Percentiles rank a stretch among this genome's conserved stretches.
Conservation (phyloP, 306 rosid genomes). For the Dalbergia cochinchinensis region DNA sequence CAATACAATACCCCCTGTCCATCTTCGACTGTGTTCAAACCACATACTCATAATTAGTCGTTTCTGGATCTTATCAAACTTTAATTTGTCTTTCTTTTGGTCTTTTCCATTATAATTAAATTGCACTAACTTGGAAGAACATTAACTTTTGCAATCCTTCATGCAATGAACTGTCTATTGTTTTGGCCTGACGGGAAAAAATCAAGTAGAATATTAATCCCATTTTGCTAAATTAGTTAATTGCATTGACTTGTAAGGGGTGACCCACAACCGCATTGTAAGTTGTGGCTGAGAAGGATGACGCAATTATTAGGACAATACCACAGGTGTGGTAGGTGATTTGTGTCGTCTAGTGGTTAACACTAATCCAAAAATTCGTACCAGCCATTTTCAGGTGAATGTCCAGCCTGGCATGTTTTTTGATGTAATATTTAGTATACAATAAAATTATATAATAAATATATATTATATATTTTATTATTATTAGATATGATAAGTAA, state of each 20-base stretch:
- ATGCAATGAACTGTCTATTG: too few species aligned
- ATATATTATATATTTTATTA: too few species aligned
- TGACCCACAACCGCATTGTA: not conserved
- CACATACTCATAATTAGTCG: too few species aligned
- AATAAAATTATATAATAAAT: too few species aligned
- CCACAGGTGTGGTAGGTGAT: not conserved
- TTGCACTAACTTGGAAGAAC: not conserved
- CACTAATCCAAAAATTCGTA: not conserved
- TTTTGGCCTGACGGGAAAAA: too few species aligned
- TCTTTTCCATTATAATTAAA: not conserved
- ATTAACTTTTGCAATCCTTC: not conserved
- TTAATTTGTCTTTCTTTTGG: not conserved
- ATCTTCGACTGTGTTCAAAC: too few species aligned
- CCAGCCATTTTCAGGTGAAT: not conserved
- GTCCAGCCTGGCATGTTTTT: not conserved
- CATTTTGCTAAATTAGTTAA: too few species aligned
- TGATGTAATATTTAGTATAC: too few species aligned
- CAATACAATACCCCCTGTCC: too few species aligned
- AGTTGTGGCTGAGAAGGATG: not conserved
- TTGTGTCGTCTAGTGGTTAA: not conserved
- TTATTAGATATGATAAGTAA: too few species aligned
- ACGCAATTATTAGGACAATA: not conserved
- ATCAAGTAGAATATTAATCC: too few species aligned
- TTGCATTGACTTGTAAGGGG: not conserved
- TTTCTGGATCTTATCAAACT: too few species aligned